A percentile compares a stretch with the other conserved stretches of the same genome.
These are phyloP conservation scores for Pezicula neosporulosa DNA, from an alignment of 2,329 filamentous ascomycete genomes.

Conservation along the genomic window DNA sequence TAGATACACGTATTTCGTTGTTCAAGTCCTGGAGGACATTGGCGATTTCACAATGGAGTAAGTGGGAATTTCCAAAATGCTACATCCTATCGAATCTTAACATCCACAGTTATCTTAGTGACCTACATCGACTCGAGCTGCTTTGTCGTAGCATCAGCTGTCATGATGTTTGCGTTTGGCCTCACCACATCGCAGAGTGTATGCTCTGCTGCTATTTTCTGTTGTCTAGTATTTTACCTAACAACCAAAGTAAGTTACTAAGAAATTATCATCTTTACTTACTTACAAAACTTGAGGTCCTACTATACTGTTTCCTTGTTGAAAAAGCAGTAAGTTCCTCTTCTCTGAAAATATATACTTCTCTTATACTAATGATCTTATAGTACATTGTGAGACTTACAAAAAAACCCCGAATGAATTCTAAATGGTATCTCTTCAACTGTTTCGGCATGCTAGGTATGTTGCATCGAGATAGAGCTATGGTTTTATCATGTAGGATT, in stretches of 20 bases:
- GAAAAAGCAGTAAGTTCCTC: conserved; percentile 59
- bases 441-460: conserved; percentile 51
- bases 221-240: conserved; percentile 59
- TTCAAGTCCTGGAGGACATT: too few species aligned
- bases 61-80: too few species aligned
- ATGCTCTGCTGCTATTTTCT: conserved; percentile 55
- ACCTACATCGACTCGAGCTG: conserved; percentile 58
- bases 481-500: background rate
- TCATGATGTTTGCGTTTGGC: conserved; percentile 54
- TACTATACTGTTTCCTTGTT: conserved; percentile 61
- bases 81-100: too few species aligned
- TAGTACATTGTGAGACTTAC: conserved; percentile 5
- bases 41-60: too few species aligned
- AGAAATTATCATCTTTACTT: background rate
- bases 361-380: conserved; percentile 21
- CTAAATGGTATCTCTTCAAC: conserved; percentile 59
- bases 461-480: background rate
- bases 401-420: conserved; percentile 37
- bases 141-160: conserved; percentile 54
- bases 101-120: conserved; percentile 35
- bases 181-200: conserved; percentile 45
- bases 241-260: conserved; percentile 50
- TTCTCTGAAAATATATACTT: conserved; percentile 35
- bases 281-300: background rate
- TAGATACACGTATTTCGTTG: too few species aligned